Evolutionary conservation across 345 rosid species (phyloP), one percentile per base, ranked within the genome.

Genomic region (Anacardium occidentale): DNA sequence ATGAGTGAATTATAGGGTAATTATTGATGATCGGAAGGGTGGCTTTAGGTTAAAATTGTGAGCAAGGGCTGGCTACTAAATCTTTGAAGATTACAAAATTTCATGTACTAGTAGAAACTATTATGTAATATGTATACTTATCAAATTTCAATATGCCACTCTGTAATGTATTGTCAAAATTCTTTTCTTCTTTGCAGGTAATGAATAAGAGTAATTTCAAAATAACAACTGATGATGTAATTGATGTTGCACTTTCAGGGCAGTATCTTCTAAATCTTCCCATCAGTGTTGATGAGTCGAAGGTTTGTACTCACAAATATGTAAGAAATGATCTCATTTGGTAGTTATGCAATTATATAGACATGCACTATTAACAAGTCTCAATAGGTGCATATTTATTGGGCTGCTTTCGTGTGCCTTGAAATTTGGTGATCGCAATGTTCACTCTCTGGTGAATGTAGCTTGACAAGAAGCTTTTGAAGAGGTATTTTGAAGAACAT

Each of bases 261-360:
- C 94, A 92, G 25, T 92, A 92, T 75, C 90, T 84, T 53, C 83
- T 88, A 58, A 90, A 90, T 84, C 91, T 92, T 52, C 97, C 97
- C 4, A 90, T 92, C 59, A 77, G 70, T 22, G 92, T 90, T 64
- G 74, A 92, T 68, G 97, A 90, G 69, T 47, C 80, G 11, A 90
- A 87, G 96, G 97, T 88, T 54, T 62, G 37, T 66, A 17, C 51
- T 10, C 61, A 50, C 53, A 50, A 50, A 50, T 13, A 50, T 50
- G 53, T 50, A 50, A 17, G 53, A 50, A 50, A 13, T 50, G 15
- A 50, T 50, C 1, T 50, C 15, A 6, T 50, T 50, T 50, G 14
- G 3, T 18, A 50, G 18, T 37, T 32, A 24, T 15, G 4, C 7
- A 21, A 32, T 32, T 37, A 48, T 21, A 40, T 63, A 50, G 50